phyloP scores from a whole-genome alignment of 257 asterid genomes.

The Cordia subcordata region DNA sequence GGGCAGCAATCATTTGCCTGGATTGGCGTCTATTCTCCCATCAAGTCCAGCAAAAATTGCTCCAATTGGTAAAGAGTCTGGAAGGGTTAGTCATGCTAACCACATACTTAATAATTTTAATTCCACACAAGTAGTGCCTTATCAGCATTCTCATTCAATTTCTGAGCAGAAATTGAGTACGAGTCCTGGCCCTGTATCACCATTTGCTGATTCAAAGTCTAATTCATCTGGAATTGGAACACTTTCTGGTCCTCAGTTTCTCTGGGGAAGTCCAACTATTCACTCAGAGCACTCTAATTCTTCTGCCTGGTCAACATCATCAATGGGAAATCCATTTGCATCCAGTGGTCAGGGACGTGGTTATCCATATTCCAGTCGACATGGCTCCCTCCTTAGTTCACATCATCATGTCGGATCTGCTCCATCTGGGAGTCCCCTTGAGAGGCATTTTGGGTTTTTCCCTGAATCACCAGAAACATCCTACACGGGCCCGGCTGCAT shows the following conservation, averaged over 20 bases:
- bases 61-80: slow-evolving; percentile 81
- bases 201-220: slow-evolving; percentile 58
- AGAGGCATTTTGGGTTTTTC: slow-evolving; percentile 68
- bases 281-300: slow-evolving; percentile 48
- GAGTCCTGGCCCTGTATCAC: slow-evolving; percentile 53
- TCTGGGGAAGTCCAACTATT: slow-evolving; percentile 90
- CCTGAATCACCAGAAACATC: slow-evolving; percentile 83
- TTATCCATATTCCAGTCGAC: slow-evolving; percentile 46
- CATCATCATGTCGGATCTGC: slow-evolving; percentile 89
- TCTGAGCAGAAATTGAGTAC: slow-evolving; percentile 48
- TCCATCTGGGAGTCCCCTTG: slow-evolving; percentile 77
- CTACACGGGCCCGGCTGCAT: slow-evolving; percentile 43
- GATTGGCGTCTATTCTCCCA: slow-evolving; percentile 85
- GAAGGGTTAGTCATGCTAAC: slow-evolving; percentile 40
- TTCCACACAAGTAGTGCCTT: slow-evolving; percentile 22
- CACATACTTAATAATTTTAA: slow-evolving; percentile 17
- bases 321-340: slow-evolving; percentile 38
- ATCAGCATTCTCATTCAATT: slow-evolving; percentile 40
- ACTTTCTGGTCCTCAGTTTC: slow-evolving; percentile 92
- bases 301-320: slow-evolving; percentile 52
- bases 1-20: slow-evolving; percentile 52
- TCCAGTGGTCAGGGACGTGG: slow-evolving; percentile 49
- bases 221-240: slow-evolving; percentile 70
- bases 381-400: slow-evolving; percentile 43
- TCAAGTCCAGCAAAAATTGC: slow-evolving; percentile 79